These are phyloP conservation scores for Candolleomyces efflorescens DNA, from an alignment of 768 basidiomycete species.

Conservation along the genomic window DNA sequence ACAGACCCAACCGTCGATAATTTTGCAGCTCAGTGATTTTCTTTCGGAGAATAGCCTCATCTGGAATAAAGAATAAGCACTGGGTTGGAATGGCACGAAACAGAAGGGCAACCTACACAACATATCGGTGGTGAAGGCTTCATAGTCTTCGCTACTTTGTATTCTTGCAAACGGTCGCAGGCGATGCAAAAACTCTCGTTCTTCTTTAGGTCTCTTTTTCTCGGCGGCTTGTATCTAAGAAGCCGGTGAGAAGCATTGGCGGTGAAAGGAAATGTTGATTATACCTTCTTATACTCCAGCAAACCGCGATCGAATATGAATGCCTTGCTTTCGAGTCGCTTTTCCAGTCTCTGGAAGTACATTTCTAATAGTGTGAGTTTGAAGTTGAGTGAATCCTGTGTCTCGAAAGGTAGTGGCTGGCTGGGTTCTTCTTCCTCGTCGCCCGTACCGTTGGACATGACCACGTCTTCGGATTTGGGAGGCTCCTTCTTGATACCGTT, in stretches of 20 bases:
- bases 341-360: conserved; percentile 86
- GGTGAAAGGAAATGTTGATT: conserved; percentile 3
- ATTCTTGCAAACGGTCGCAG: conserved; percentile 88
- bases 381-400: conserved; percentile 75
- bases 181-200: conserved; percentile 85
- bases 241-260: conserved; percentile 1
- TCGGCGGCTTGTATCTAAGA: conserved; percentile 84
- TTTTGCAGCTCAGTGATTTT: conserved; percentile 89
- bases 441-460: conserved; percentile 45
- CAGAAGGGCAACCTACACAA: conserved; percentile 59
- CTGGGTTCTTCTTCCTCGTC: conserved; percentile 62
- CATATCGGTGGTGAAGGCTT: conserved; percentile 81
- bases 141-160: conserved; percentile 90
- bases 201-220: conserved; percentile 87
- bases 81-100: background rate
- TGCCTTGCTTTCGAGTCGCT: conserved; percentile 78
- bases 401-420: conserved; percentile 79
- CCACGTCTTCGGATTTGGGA: conserved; percentile 44
- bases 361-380: conserved; percentile 89
- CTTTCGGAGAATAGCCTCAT: conserved; percentile 84
- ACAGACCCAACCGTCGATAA: conserved; percentile 82
- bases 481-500: conserved; percentile 36
- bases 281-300: conserved; percentile 91
- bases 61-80: conserved; percentile 36
- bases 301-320: conserved; percentile 91